These are phyloP conservation scores for Aphanocladium album DNA, from an alignment of 2,329 filamentous ascomycete genomes.

Conservation along the genomic window DNA sequence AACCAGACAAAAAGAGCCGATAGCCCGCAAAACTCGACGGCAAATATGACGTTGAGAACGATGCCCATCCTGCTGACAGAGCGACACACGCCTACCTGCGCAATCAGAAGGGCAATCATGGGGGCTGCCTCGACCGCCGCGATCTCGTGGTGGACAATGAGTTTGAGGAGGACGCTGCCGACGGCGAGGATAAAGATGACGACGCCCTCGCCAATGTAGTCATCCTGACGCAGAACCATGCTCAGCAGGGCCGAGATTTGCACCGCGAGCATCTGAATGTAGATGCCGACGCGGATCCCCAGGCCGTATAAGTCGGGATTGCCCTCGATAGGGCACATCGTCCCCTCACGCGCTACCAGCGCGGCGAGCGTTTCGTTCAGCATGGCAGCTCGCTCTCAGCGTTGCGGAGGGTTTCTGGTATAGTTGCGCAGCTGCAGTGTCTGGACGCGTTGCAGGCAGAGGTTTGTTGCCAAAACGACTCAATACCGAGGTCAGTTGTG, in stretches of 20 bases:
- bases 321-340: constrained; percentile 17
- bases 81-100: constrained; percentile 20
- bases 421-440: too few relatives aligned
- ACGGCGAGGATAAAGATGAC: constrained; percentile 21
- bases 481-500: background rate
- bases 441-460: too few relatives aligned
- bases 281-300: constrained; percentile 25
- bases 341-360: background rate
- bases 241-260: constrained; percentile 20
- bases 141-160: constrained; percentile 12
- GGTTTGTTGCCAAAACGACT: too few relatives aligned
- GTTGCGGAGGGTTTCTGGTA: too few relatives aligned
- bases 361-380: background rate
- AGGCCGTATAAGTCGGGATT: constrained; percentile 24
- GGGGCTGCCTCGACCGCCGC: constrained; percentile 21
- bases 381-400: too few relatives aligned
- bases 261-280: constrained; percentile 23
- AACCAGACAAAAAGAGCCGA: constrained; percentile 20
- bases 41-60: constrained; percentile 16
- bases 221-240: constrained; percentile 17
- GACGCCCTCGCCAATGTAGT: constrained; percentile 19
- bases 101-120: constrained; percentile 19
- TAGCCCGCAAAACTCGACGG: constrained; percentile 17
- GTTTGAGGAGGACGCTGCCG: constrained; percentile 18
- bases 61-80: constrained; percentile 14